Conservation (phyloP, 176 grass and related monocot genomes). For the Oryza brachyantha region DNA sequence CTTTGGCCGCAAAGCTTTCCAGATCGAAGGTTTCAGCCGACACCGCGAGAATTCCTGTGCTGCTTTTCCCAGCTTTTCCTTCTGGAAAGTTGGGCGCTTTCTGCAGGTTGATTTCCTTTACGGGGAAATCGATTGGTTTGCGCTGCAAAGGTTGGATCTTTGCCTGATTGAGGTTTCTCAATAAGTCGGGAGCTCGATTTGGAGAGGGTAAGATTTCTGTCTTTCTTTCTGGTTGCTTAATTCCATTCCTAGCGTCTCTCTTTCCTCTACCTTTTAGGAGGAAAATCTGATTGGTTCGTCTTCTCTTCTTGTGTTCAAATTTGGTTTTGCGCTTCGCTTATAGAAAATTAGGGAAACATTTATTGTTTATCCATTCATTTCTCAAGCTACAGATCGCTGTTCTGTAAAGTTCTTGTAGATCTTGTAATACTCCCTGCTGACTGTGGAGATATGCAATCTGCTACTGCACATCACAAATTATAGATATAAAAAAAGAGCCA, state of each 20-base stretch:
- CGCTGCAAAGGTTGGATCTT: slow-evolving; percentile 10
- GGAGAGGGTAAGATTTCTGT: slow-evolving; percentile 24
- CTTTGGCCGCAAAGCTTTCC: not conserved
- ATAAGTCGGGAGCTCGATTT: slow-evolving; percentile 22
- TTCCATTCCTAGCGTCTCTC: not conserved
- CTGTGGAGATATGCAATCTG: not conserved
- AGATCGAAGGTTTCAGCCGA: not conserved
- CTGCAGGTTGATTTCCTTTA: not conserved
- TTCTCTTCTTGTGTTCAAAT: not conserved
- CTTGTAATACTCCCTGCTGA: not conserved
- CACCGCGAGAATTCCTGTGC: not conserved
- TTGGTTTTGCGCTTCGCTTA: not conserved
- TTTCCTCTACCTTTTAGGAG: not conserved
- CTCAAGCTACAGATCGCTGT: not conserved
- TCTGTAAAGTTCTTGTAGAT: not conserved
- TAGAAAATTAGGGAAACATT: not conserved
- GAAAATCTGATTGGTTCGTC: not conserved
- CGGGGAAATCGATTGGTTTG: not conserved
- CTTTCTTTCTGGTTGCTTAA: not conserved
- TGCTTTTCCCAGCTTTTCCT: not conserved
- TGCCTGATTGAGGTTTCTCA: not conserved
- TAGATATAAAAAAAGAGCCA: not conserved
- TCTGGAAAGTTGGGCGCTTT: slow-evolving; percentile 6
- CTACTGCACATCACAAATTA: not conserved
- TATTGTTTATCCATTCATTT: not conserved